These are phyloP conservation scores for Botryotinia globosa DNA, from an alignment of 2,329 filamentous ascomycete species.

Conservation along the genomic window DNA sequence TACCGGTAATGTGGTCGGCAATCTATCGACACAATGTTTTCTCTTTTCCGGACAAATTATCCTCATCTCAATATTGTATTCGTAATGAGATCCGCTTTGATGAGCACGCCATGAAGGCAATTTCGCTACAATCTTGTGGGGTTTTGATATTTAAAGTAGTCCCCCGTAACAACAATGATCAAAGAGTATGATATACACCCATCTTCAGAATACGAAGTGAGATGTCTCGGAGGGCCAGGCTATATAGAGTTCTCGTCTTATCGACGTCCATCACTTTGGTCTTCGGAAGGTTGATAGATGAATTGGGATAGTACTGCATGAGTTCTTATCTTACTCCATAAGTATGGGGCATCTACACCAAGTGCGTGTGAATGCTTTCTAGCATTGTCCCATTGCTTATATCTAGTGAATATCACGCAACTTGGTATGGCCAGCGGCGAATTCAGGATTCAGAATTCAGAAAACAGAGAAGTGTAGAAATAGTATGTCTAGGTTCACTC, in stretches of 20 bases:
- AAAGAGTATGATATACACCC: neutral
- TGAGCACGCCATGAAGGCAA: neutral
- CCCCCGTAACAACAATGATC: neutral
- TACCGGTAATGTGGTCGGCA: neutral
- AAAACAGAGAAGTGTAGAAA: neutral
- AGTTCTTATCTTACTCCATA: neutral
- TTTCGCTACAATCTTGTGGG: neutral
- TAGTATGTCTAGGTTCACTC: neutral
- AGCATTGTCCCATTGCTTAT: neutral
- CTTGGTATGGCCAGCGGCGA: neutral
- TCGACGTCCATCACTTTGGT: neutral
- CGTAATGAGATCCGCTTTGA: neutral
- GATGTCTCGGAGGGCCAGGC: neutral
- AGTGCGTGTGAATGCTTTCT: neutral
- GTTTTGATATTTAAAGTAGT: neutral
- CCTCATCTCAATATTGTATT: neutral
- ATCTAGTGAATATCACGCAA: constrained; percentile 10
- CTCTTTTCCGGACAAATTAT: neutral
- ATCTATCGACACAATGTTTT: neutral
- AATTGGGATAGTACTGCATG: neutral
- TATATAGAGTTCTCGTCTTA: neutral
- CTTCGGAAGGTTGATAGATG: neutral
- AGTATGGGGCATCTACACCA: neutral
- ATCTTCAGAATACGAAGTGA: neutral
- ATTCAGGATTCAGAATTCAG: neutral